Base-by-base conservation (phyloP, 768 basidiomycete species). In the Leccinum arenicola region DNA sequence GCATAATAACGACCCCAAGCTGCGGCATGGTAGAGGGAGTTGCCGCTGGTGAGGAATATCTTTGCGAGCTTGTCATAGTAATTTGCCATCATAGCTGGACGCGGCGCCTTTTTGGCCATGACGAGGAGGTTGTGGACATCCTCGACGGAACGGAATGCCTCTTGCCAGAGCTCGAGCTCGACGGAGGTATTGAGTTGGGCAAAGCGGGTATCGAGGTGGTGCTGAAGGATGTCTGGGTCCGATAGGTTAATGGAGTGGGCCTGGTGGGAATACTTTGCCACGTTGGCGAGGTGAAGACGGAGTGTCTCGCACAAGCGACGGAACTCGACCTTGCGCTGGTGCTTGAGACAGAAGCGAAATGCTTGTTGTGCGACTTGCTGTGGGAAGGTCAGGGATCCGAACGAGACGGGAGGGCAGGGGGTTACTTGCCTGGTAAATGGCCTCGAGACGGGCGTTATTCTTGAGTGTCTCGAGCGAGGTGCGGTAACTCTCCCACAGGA, bases 351-450 rank as follows among this genome's bases (percentile, higher is more conserved):
- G 77, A 99, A 98, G 68, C 91, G 87, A 83, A 99, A 97, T 0
- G 96, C 96, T 79, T 96, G 91, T 74, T 95, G 91, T 12, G 95
- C 95, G 69, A 98, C 91, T 84, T 90, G 87, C 93, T 96, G 21
- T 97, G 81, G 14, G 98, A 77, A 61, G 97, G 74, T 5, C 74
- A 70, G 4, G 76, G 69, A 53, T 73, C 69, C 25, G 75, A 67
- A 15, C 75, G 52, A 95, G 84, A 68, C 84, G 83, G 80, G 97
- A 96, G 21, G 98, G 15, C 15, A 3, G 36, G 6, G 82, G 21
- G 83, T 77, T 25, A 70, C 88, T 89, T 71, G 98, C 82, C 4
- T 82, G 75, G 23, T 80, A 19, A 47, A 21, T 65, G 23, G 62
- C 59, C 9, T 21, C 45, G 19, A 47, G 9, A 9, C 4, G 19